These are phyloP conservation scores for Saccharomycopsis sp. DNA, from an alignment of 805 yeast genomes.

Conservation along the genomic window DNA sequence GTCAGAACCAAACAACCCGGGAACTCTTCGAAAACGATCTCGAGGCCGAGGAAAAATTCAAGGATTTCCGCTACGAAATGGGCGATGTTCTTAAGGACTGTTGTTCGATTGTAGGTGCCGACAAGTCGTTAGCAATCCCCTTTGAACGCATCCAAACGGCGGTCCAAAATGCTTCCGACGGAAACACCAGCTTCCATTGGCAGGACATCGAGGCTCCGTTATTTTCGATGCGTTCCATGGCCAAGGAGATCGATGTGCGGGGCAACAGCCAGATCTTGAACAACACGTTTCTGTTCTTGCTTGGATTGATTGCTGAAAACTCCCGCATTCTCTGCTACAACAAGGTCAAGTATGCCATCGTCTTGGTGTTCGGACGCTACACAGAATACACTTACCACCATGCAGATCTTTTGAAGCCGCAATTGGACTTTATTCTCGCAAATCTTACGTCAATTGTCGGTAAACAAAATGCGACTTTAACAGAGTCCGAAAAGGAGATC, in stretches of 20 bases:
- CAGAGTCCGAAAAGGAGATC: constrained; percentile 35
- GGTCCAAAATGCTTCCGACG: constrained; percentile 21
- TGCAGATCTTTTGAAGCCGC: constrained; percentile 63
- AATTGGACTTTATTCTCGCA: constrained; percentile 72
- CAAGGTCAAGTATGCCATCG: constrained; percentile 85
- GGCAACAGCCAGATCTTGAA: constrained; percentile 65
- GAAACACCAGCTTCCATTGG: constrained; percentile 42
- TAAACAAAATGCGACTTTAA: constrained; percentile 23
- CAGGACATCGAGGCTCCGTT: constrained; percentile 86
- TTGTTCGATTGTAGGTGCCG: constrained; percentile 81
- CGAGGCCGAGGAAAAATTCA: constrained; percentile 87
- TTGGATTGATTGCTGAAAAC: constrained; percentile 68
- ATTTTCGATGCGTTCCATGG: constrained; percentile 89
- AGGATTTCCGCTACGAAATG: constrained; percentile 91
- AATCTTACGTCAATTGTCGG: constrained; percentile 48
- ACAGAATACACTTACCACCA: constrained; percentile 92
- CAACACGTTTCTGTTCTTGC: constrained; percentile 43
- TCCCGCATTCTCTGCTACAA: constrained; percentile 28
- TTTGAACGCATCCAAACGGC: constrained; percentile 2
- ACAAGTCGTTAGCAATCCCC: constrained; percentile 64
- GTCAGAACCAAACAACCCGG: constrained; percentile 20
- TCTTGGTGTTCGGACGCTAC: constrained; percentile 90
- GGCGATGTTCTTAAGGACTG: constrained; percentile 97
- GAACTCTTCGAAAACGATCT: constrained; percentile 57
- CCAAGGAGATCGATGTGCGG: constrained; percentile 68